phyloP scores from a whole-genome alignment of 2,329 filamentous ascomycete genomes.

The Calonectria henricotiae region DNA sequence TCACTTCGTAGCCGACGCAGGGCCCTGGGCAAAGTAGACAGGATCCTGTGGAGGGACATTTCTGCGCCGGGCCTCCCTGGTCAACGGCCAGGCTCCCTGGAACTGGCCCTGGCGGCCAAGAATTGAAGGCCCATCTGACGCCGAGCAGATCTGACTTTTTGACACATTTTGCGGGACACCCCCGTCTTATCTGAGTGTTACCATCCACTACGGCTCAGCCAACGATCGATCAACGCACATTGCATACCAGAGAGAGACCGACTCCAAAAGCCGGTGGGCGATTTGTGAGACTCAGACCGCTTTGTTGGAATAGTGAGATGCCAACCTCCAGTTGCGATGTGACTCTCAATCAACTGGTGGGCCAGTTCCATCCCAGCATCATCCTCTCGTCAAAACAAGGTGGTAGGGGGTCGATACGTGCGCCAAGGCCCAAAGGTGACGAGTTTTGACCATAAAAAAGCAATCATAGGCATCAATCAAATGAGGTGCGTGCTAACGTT shows the following conservation, averaged over 20 bases:
- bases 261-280: slow-evolving; percentile 29
- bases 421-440: slow-evolving; percentile 43
- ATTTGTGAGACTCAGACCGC: slow-evolving; percentile 42
- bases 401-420: slow-evolving; percentile 44
- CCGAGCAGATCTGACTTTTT: slow-evolving; percentile 53
- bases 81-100: slow-evolving; percentile 43
- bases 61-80: slow-evolving; percentile 46
- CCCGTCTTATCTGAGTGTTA: slow-evolving; percentile 55
- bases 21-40: slow-evolving; percentile 49
- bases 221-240: slow-evolving; percentile 45
- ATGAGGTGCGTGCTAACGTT: slow-evolving; percentile 42
- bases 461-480: slow-evolving; percentile 45
- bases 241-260: slow-evolving; percentile 41
- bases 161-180: slow-evolving; percentile 56
- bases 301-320: slow-evolving; percentile 43
- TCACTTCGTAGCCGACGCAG: slow-evolving; percentile 38
- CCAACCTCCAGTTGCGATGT: slow-evolving; percentile 30
- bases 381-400: slow-evolving; percentile 37
- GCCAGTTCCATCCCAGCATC: slow-evolving; percentile 29
- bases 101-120: slow-evolving; percentile 40
- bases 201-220: slow-evolving; percentile 50
- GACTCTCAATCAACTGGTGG: slow-evolving; percentile 1
- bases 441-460: slow-evolving; percentile 48
- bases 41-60: slow-evolving; percentile 18
- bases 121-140: slow-evolving; percentile 48